phyloP scores from a whole-genome alignment of 495 filamentous ascomycete genomes.

The Arthonia radiata region DNA sequence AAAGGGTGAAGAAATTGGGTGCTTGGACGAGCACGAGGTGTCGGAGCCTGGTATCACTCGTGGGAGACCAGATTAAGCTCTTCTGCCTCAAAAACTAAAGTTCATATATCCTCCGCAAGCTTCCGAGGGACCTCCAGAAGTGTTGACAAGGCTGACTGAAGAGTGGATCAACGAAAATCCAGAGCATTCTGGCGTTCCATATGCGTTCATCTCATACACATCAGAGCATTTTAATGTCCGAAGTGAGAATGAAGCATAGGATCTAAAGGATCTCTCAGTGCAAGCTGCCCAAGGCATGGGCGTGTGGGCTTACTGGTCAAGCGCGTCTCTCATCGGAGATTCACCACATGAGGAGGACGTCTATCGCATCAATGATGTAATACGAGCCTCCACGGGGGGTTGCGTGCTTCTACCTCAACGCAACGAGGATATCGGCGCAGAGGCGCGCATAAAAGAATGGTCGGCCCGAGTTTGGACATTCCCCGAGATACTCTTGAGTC shows the following conservation, averaged over 20 bases:
- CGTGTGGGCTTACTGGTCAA: slow-evolving; percentile 14
- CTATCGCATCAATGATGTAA: slow-evolving; percentile 17
- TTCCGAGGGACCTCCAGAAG: too few relatives aligned
- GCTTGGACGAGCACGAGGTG: too few relatives aligned
- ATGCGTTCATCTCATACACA: slow-evolving; percentile 12
- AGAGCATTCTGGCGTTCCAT: slow-evolving; percentile 4
- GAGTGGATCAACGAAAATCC: slow-evolving; percentile 8
- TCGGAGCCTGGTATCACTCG: too few relatives aligned
- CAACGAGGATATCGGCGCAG: background rate
- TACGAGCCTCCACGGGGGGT: slow-evolving; percentile 17
- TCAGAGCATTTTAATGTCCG: slow-evolving; percentile 12
- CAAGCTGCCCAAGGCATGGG: slow-evolving; percentile 11
- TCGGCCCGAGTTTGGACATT: slow-evolving; percentile 23
- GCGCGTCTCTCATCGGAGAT: too few relatives aligned
- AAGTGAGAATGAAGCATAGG: slow-evolving; percentile 4
- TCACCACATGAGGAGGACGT: too few relatives aligned
- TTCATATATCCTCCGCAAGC: too few relatives aligned
- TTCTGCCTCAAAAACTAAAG: too few relatives aligned
- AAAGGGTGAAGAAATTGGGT: too few relatives aligned
- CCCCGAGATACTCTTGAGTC: slow-evolving; percentile 19
- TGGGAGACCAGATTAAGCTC: too few relatives aligned
- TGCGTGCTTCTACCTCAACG: slow-evolving; percentile 5
- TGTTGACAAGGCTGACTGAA: too few relatives aligned
- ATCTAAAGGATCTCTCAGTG: slow-evolving; percentile 9
- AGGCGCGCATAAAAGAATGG: slow-evolving; percentile 13